Evolutionary conservation across 2,329 filamentous ascomycete species (phyloP), one percentile per base, ranked within the genome.

Genomic region (Verruconis gallopava): DNA sequence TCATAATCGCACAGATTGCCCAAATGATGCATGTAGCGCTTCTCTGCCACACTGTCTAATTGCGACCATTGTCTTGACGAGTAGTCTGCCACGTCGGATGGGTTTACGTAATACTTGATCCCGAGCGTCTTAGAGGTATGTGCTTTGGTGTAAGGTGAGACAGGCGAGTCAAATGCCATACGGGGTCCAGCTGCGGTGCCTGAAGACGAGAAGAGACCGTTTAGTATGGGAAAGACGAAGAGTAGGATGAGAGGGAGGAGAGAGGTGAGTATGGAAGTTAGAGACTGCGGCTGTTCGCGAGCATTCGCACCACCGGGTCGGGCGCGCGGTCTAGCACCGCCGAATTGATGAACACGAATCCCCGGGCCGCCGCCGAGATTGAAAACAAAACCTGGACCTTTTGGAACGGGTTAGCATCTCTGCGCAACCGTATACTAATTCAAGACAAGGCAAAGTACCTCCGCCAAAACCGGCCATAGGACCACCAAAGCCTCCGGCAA

Each of bases 341-440:
- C 89, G 60, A 98, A 96, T 58, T 95, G 89, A 60, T 96, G 91
- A 47, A 98, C 85, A 46, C 89, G 77, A 53, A 98, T 79, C 15
- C 88, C 89, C 3, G 89, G 86, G 5, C 86, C 85, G 46, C 88
- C 88, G 50, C 85, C 85, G 61, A 95, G 76, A 64, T 95, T 95
- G 65, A 96, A 96, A 42, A 94, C 84, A 59, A 95, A 95, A 52
- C 85, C 82, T 19, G 85, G 85, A 13, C 85, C 85, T 47, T 72
- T 35, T 30, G 25, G 6, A n/a, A 9, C 6, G 9, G 6, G n/a
- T 30, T 30, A 30, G 25, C 25, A 30, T 30, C n/a, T 9, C 25
- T 30, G 11, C 14, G 11, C 11, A 30, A 30, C 11, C 25, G 11
- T 30, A 30, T 13, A 13, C 25, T 11, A 30, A 11, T 11, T 15